Percentiles rank a stretch among this genome's conserved stretches.
These are phyloP conservation scores for Trichosporon faecale DNA, from an alignment of 1,284 basidiomycete genomes.

Conservation along the genomic window DNA sequence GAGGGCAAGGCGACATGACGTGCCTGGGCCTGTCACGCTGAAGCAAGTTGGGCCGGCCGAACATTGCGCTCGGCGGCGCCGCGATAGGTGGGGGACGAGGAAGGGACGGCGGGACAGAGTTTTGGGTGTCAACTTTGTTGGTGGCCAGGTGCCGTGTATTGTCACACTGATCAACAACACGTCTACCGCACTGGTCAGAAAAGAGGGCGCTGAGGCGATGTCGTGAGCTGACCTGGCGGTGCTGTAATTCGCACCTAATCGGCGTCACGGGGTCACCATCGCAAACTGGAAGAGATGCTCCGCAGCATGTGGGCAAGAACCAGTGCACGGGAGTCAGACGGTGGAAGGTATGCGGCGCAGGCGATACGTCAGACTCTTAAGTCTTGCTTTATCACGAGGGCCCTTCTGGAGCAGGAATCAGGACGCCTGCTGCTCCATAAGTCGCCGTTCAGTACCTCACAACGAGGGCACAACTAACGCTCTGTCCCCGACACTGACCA, in stretches of 20 bases:
- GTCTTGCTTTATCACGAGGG: no score
- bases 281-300: neutral
- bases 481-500: no score
- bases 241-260: no score
- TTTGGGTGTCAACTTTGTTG: neutral
- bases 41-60: neutral
- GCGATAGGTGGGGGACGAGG: neutral
- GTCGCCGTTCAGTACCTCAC: neutral
- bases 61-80: neutral
- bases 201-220: neutral
- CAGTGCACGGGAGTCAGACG: neutral
- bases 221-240: neutral
- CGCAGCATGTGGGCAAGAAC: neutral
- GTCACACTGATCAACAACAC: neutral
- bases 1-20: neutral
- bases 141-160: neutral
- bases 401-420: no score
- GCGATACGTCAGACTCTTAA: neutral
- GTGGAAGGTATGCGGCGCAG: neutral
- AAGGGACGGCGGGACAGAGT: neutral
- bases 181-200: neutral
- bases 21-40: conserved; percentile 1
- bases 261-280: neutral
- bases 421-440: neutral
- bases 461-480: no score